These are phyloP conservation scores for Coemansia interrupta DNA, from an alignment of 192 early-diverging fungal genomes.

Conservation along the genomic window DNA sequence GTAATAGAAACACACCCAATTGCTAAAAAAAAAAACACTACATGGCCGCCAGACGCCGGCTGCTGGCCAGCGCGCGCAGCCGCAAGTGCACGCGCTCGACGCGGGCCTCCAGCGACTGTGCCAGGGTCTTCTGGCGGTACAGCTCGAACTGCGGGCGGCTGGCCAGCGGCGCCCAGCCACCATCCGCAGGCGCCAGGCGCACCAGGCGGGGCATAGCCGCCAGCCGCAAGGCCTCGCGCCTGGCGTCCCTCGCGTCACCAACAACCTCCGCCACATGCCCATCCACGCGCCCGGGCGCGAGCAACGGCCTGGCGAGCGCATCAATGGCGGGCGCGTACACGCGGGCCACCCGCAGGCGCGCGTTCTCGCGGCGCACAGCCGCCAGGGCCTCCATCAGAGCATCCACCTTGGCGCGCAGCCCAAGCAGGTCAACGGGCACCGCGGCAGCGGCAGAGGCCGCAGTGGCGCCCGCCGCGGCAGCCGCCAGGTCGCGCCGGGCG, in stretches of 20 bases:
- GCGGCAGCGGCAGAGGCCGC: conserved; percentile 14
- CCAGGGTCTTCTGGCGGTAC: conserved; percentile 48
- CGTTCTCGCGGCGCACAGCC: conserved; percentile 78
- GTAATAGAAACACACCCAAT: too few relatives aligned
- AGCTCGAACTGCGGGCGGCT: conserved; percentile 44
- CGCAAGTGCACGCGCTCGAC: conserved; percentile 38
- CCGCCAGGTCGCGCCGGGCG: conserved; percentile 39
- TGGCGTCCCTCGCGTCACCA: conserved; percentile 23
- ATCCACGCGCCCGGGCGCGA: conserved; percentile 1
- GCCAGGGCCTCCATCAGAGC: conserved; percentile 68
- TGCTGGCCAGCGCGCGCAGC: conserved; percentile 16
- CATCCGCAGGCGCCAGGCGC: conserved; percentile 7
- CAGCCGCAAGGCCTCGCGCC: conserved; percentile 35
- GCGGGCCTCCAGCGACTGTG: conserved; percentile 38
- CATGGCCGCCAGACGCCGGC: neutral
- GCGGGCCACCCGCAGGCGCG: conserved; percentile 65
- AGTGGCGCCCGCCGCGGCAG: conserved; percentile 13
- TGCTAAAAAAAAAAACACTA: neutral
- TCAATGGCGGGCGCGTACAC: conserved; percentile 12
- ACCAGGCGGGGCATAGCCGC: conserved; percentile 42
- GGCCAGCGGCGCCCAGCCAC: conserved; percentile 30
- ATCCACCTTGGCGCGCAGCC: conserved; percentile 38
- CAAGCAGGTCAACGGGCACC: conserved; percentile 56
- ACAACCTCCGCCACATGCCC: conserved; percentile 16
- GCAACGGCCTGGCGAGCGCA: conserved; percentile 12